Evolutionary conservation across 164 flowering plant genomes (phyloP), one percentile per base, ranked within the genome.

Genomic region (Cinnamomum chago): DNA sequence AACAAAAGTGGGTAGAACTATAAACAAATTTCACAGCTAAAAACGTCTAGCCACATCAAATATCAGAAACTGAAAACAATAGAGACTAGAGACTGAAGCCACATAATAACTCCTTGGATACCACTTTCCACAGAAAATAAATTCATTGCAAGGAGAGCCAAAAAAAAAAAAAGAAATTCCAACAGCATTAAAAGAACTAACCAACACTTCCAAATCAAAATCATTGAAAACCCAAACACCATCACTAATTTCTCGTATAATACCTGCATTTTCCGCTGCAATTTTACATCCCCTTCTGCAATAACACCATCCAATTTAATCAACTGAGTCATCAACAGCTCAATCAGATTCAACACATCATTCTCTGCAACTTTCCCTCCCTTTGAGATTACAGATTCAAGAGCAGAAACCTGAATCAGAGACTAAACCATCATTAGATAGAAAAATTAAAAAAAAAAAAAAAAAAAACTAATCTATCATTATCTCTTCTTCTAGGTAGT

Each of bases 221-320:
- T 14, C 20, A 15, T 2, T 55, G 60, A 14, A 55, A 20, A 18
- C n/a, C n/a, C 7, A 14, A 24, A 64, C 24, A 23, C 3, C 5
- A 23, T 2, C 5, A 24, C 9, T 25, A 22, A 14, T 14, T 12
- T 24, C 3, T 22, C 6, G 40, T 25, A 25, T 27, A 28, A 28
- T 85, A 94, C 98, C 95, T 93, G 99, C 90, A 92, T 83, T 88
- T 87, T 92, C 79, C 97, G 87, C 86, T 92, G 97, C 81, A 87
- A 74, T 77, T 90, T 91, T 12, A 82, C 92, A 78, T 92, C 98
- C 23, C 97, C 97, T 51, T 93, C 97, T 1, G 85, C 96, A 62
- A 83, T 73, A 23, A 95, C 85, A 0, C 88, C 88, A 75, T 95
- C 99, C 80, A 95, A 78, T 73, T 91, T 95, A 23, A 95, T 83